Evolutionary conservation across 2,329 filamentous ascomycete genomes (phyloP).

Genomic region (Beauveria pseudobassiana): DNA sequence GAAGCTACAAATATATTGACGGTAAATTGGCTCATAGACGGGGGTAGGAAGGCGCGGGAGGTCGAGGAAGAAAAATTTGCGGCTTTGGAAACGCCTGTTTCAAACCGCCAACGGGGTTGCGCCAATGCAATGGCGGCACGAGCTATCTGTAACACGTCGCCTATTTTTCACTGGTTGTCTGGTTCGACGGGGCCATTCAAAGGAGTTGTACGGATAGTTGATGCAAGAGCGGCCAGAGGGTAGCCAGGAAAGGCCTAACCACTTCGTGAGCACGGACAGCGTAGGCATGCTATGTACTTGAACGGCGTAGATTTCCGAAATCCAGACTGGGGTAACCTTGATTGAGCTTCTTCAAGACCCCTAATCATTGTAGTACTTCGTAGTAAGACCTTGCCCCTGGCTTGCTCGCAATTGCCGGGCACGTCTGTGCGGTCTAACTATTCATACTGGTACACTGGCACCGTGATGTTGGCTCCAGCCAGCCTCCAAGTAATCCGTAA

Average conservation of each 20-base stretch:
- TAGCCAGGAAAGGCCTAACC: neutral
- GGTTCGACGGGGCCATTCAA: neutral
- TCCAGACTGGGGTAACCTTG: neutral
- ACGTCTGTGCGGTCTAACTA: neutral
- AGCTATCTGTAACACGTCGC: conserved; percentile 8
- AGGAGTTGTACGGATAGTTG: neutral
- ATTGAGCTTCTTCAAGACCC: neutral
- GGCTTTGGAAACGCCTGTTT: conserved; percentile 9
- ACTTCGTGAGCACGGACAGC: conserved; percentile 1
- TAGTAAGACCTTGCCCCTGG: neutral
- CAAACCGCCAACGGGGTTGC: conserved; percentile 4
- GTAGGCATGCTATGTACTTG: neutral
- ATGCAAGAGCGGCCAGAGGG: neutral
- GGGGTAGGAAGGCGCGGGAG: neutral
- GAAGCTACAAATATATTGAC: neutral
- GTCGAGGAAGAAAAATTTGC: neutral
- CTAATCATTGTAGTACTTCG: neutral
- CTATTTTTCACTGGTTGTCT: neutral
- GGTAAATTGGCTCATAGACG: neutral
- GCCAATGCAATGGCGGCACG: neutral
- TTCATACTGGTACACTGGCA: too few species aligned
- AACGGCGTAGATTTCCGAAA: neutral
- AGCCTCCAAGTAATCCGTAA: neutral
- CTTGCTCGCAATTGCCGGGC: neutral
- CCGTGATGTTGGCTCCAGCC: neutral